Percentiles rank a stretch among this genome's conserved stretches.
These are phyloP conservation scores for Ramaria sp. DNA, from an alignment of 768 basidiomycete genomes.

Conservation along the genomic window DNA sequence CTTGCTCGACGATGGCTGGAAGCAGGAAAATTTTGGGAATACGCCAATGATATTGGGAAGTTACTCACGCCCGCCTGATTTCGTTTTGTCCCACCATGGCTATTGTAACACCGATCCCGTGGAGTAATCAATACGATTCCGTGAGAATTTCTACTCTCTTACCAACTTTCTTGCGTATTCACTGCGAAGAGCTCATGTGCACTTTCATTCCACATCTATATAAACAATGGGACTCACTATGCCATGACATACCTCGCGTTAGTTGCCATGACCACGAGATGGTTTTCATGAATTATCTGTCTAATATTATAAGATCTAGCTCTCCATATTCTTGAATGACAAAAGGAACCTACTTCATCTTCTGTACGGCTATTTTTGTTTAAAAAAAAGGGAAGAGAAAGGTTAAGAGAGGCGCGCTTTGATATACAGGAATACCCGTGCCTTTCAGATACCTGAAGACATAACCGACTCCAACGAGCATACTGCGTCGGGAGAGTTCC, in stretches of 20 bases:
- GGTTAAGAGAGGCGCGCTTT: no score
- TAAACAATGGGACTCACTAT: conserved; percentile 17
- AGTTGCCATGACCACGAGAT: conserved; percentile 40
- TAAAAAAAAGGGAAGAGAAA: no score
- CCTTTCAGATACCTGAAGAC: conserved; percentile 34
- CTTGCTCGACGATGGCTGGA: conserved; percentile 24
- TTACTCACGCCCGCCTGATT: conserved; percentile 15
- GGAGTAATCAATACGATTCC: no score
- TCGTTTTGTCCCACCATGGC: conserved; percentile 17
- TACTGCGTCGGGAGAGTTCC: conserved; percentile 14
- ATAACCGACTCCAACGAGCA: conserved; percentile 16
- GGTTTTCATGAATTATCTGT: conserved; percentile 37
- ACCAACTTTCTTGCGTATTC: conserved; percentile 21
- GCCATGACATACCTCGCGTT: conserved; percentile 36
- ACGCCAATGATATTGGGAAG: not conserved
- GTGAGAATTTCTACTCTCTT: conserved; percentile 21
- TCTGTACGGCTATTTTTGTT: conserved; percentile 36
- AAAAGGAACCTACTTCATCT: conserved; percentile 25
- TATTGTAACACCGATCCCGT: no score
- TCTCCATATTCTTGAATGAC: not conserved
- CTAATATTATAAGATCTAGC: not conserved
- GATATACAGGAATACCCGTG: no score
- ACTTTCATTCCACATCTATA: not conserved
- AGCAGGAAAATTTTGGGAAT: not conserved
- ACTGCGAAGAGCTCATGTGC: conserved; percentile 3